Base-by-base conservation (phyloP, 2,329 filamentous ascomycete species). In the Arthrobotrys entomopaga region DNA sequence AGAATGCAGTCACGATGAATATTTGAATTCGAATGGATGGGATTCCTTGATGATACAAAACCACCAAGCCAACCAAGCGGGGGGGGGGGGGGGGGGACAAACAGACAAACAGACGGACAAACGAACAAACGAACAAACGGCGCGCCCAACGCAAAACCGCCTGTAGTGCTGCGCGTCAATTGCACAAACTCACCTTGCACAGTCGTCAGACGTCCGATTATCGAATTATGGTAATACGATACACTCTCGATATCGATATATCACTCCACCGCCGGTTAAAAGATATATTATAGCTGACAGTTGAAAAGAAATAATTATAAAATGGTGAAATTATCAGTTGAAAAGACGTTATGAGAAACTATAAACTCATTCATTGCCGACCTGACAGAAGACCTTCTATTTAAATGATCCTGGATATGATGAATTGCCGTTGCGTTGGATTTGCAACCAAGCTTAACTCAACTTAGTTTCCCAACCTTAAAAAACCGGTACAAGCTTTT, bases 371-470 rank as follows among this genome's bases (percentile, higher is more conserved):
- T n/a, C 3, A 48, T 52, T n/a, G 29, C 56, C 42, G 22, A 22
- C 24, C 43, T 34, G 61, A 57, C 38, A 26, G 40, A 66, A 50
- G 22, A 15, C 38, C 56, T 61, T 63, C 69, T 73, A 73, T 73
- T 66, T 73, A 73, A 66, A 66, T 65, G n/a, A 11, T 16, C 19
- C n/a, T 6, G 16, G 16, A 29, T 26, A 22, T 58, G 46, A 19
- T 20, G 43, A 34, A 20, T 34, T 54, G 48, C 57, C 57, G 52
- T 57, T 42, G 48, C 42, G 10, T 34, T 34, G 6, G 6, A 34
- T n/a, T n/a, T n/a, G n/a, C n/a, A 53, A 59, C 54, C 61, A 73
- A 63, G 61, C 61, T 73, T 73, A 34, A 10, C n/a, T n/a, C n/a
- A n/a, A n/a, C n/a, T n/a, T n/a, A n/a, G n/a, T n/a, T 34, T 34